These are phyloP conservation scores for Cocos nucifera DNA, from an alignment of 176 grass and related monocot genomes.

Conservation along the genomic window DNA sequence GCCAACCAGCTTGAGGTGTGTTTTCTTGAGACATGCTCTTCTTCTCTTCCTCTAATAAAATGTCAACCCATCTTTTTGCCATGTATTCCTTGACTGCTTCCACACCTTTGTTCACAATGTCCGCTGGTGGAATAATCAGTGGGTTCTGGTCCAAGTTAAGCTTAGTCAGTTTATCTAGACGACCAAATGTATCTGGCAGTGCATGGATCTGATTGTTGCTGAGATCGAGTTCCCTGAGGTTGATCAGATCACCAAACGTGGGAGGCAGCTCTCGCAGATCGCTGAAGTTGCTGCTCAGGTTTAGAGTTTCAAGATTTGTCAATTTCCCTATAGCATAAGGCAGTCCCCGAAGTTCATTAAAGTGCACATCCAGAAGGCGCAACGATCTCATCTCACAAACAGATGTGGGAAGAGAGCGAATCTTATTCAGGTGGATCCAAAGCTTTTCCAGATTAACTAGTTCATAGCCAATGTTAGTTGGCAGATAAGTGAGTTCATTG, in stretches of 20 bases:
- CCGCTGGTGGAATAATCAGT: conserved; percentile 41
- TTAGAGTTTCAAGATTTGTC: conserved; percentile 58
- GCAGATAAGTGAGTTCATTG: conserved; percentile 70
- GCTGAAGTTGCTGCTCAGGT: conserved; percentile 87
- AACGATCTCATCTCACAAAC: conserved; percentile 68
- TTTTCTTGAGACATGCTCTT: background rate
- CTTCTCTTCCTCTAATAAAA: conserved; percentile 33
- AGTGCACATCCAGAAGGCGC: conserved; percentile 63
- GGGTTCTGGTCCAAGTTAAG: conserved; percentile 81
- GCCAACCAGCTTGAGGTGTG: conserved; percentile 43
- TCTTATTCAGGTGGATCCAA: conserved; percentile 78
- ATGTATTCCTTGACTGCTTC: conserved; percentile 51
- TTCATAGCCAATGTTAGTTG: conserved; percentile 70
- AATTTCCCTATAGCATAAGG: conserved; percentile 62
- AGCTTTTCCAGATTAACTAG: conserved; percentile 48
- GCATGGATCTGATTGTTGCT: conserved; percentile 89
- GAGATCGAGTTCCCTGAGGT: conserved; percentile 71
- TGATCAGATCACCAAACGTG: conserved; percentile 47
- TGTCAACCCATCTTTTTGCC: conserved; percentile 38
- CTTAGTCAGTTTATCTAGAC: conserved; percentile 37
- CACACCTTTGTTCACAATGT: conserved; percentile 39
- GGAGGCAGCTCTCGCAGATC: conserved; percentile 59
- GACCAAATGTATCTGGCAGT: conserved; percentile 67
- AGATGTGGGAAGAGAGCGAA: conserved; percentile 71
- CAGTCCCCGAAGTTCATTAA: conserved; percentile 70